Evolutionary conservation across 805 yeast species (phyloP).

Genomic region (Vanderwaltozyma yarrowii): DNA sequence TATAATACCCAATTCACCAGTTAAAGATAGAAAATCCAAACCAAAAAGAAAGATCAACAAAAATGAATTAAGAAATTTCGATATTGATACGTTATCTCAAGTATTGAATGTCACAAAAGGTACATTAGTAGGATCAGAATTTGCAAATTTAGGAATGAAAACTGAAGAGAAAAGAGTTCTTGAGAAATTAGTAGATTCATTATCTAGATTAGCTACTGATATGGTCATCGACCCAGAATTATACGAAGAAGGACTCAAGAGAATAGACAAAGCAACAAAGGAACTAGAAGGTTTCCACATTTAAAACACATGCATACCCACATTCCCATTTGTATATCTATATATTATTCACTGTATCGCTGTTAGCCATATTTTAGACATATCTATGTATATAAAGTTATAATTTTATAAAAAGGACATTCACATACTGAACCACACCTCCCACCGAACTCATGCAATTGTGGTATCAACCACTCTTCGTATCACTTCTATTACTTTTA

Average conservation of each 20-base stretch:
- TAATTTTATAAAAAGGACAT: too few relatives aligned
- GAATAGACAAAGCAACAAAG: slow-evolving; percentile 72
- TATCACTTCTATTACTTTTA: too few relatives aligned
- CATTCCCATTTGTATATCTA: too few relatives aligned
- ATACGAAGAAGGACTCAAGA: slow-evolving; percentile 65
- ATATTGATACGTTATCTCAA: slow-evolving; percentile 29
- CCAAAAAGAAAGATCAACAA: neutral
- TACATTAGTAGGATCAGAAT: slow-evolving; percentile 44
- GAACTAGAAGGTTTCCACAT: slow-evolving; percentile 70
- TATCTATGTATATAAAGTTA: too few relatives aligned
- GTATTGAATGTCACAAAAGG: slow-evolving; percentile 33
- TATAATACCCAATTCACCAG: too few relatives aligned
- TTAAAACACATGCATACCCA: too few relatives aligned
- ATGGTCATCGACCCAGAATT: slow-evolving; percentile 80
- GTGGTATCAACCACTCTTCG: too few relatives aligned
- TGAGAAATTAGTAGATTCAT: slow-evolving; percentile 77
- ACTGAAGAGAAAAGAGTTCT: slow-evolving; percentile 65
- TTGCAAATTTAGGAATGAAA: slow-evolving; percentile 63
- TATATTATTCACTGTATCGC: too few relatives aligned
- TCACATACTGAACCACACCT: too few relatives aligned
- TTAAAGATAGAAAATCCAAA: too few relatives aligned
- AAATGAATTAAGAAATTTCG: slow-evolving; percentile 9
- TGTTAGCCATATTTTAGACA: too few relatives aligned
- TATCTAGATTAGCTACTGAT: slow-evolving; percentile 79
- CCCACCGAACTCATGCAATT: too few relatives aligned